Evolutionary conservation across 305 asterid species (phyloP).

Genomic region (Solanum hybrid): DNA sequence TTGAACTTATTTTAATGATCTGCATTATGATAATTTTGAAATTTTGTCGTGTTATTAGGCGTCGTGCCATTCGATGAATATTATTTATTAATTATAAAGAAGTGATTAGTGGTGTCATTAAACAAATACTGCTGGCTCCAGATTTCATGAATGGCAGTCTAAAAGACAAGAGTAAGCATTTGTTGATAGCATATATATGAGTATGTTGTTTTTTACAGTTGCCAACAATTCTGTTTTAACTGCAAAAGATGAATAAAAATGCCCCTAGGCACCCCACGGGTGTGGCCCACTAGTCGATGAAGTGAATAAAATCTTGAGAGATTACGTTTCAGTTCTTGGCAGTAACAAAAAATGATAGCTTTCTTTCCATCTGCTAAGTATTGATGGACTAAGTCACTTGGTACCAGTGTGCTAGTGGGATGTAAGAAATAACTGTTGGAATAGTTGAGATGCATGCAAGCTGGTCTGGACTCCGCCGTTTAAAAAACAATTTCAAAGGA

Average conservation of each 20-base stretch:
- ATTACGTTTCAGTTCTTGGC: neutral
- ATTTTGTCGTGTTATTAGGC: neutral
- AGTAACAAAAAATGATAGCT: neutral
- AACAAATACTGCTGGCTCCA: conserved; percentile 12
- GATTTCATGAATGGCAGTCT: neutral
- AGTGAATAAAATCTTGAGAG: neutral
- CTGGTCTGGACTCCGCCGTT: neutral
- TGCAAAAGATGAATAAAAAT: neutral
- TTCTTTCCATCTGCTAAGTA: too few relatives aligned
- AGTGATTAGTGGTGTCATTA: neutral
- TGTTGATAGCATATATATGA: neutral
- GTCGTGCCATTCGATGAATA: conserved; percentile 9
- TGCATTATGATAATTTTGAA: conserved; percentile 13
- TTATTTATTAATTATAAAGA: conserved; percentile 15
- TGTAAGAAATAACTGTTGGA: neutral
- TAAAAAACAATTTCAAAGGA: neutral
- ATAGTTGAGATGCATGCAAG: fast-evolving
- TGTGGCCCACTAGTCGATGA: neutral
- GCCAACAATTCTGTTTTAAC: neutral
- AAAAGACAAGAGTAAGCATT: conserved; percentile 8
- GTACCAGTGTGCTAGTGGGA: neutral
- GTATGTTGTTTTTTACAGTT: neutral
- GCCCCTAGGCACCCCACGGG: neutral
- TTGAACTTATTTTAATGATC: conserved; percentile 21
- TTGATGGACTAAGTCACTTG: neutral